Percentiles rank a stretch among this genome's conserved stretches.
These are phyloP conservation scores for Fraxinus albicans DNA, from an alignment of 305 asterid genomes.

Conservation along the genomic window DNA sequence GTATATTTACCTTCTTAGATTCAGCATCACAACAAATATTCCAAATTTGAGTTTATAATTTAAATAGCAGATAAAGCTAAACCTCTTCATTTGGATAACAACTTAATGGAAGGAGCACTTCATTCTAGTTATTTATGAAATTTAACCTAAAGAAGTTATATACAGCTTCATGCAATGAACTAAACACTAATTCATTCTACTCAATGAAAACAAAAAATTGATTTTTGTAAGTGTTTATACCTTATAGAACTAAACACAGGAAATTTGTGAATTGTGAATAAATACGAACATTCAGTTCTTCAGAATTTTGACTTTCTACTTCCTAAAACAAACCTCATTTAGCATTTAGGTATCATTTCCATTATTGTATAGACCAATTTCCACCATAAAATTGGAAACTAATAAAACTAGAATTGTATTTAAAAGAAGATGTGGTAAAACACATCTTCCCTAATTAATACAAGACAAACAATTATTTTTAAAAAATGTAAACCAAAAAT, in stretches of 20 bases:
- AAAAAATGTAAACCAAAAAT: not conserved
- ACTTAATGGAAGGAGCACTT: not conserved
- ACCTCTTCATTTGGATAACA: not conserved
- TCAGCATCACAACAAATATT: constrained; percentile 19
- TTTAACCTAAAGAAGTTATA: not conserved
- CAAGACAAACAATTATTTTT: not conserved
- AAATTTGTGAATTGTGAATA: not conserved
- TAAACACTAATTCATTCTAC: not conserved
- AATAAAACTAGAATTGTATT: not conserved
- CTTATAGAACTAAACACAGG: not conserved
- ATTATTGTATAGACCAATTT: not conserved
- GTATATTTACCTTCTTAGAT: constrained; percentile 21
- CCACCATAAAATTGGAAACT: not conserved
- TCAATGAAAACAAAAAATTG: not conserved
- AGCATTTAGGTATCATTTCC: not conserved
- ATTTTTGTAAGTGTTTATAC: not conserved
- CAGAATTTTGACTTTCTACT: not conserved
- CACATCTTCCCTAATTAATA: not conserved
- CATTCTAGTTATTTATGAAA: not conserved
- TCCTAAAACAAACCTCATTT: not conserved
- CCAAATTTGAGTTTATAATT: constrained; percentile 15
- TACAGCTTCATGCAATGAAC: not conserved
- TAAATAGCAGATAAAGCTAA: not conserved
- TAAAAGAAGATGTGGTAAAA: not conserved
- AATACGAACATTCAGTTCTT: not conserved